Evolutionary conservation across 2,329 filamentous ascomycete genomes (phyloP).

Genomic region (Aspergillus fischeri): DNA sequence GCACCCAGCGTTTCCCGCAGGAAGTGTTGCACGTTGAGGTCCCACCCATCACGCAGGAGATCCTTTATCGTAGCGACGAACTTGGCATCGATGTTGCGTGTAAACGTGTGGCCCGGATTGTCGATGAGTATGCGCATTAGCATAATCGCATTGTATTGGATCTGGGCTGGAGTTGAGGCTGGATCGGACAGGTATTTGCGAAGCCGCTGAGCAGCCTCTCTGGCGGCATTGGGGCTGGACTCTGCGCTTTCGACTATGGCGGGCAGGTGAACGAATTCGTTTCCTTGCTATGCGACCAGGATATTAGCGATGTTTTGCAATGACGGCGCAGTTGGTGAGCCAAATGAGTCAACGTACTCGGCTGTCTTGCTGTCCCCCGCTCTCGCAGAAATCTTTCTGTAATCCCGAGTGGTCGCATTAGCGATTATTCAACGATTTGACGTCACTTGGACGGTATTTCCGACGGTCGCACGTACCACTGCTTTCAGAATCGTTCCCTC

Average conservation of each 20-base stretch:
- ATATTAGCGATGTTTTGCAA: background rate
- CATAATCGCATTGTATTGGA: constrained; percentile 97
- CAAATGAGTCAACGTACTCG: constrained; percentile 38
- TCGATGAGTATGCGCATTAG: constrained; percentile 85
- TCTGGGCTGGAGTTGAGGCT: constrained; percentile 59
- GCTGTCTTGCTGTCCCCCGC: constrained; percentile 54
- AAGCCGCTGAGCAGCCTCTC: constrained; percentile 74
- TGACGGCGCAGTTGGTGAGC: background rate
- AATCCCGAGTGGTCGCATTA: constrained; percentile 2
- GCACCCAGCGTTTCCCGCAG: constrained; percentile 80
- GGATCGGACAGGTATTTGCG: constrained; percentile 77
- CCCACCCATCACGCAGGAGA: constrained; percentile 65
- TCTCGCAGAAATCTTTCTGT: constrained; percentile 78
- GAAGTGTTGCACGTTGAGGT: constrained; percentile 77
- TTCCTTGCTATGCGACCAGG: constrained; percentile 52
- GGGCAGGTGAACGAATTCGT: constrained; percentile 89
- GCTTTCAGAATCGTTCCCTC: constrained; percentile 38
- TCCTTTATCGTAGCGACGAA: constrained; percentile 75
- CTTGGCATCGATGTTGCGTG: constrained; percentile 80
- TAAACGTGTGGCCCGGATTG: constrained; percentile 87
- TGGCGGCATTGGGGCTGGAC: constrained; percentile 80
- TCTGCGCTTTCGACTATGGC: constrained; percentile 93
- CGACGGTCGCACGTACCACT: constrained; percentile 30
- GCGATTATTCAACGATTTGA: background rate
- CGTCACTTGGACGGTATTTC: background rate